Base-by-base conservation (phyloP, 169 alveolate genomes). In the Eimeria praecox region DNA sequence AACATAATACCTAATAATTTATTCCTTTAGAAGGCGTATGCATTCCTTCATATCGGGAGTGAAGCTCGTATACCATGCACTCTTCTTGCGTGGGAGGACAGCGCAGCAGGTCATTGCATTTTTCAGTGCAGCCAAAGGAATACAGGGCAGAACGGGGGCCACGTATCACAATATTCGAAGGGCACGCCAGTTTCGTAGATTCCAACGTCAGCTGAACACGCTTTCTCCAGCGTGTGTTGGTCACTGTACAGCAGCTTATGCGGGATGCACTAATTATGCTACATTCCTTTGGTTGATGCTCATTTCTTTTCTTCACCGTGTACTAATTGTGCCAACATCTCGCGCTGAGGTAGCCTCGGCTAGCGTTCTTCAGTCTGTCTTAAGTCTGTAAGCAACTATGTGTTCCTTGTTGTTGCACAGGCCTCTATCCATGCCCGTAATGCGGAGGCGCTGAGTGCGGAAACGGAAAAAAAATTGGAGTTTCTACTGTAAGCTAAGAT, bases 401-500 rank as follows among this genome's bases (percentile, higher is more conserved):
- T 18, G 42, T 64, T 24, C n/a, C 14, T 64, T 64, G 35, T 30
- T 64, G 75, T n/a, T 20, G 10, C 46, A 0, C 77, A 83, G 91
- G 91, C 91, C 33, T 30, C 91, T 54, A n/a, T 54, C 40, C 91
- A 83, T 35, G 91, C 77, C 30, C 40, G 12, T 27, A 52, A 83
- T 40, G 52, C 75, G 75, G 91, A 52, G 49, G 30, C 35, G 42
- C 54, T 54, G 52, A 1, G 56, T 35, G 91, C 91, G 54, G 91
- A 54, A 27, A 64, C 52, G 33, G 77, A 54, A 14, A 20, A 9
- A 42, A 42, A 38, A 24, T 30, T 80, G 44, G 66, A 80, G 69
- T 12, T 14, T 16, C 64, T 80, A 12, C 69, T 80, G 89, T 80
- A 80, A 80, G 59, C 12, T 75, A 20, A 22, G 38, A 38, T 24